phyloP scores from a whole-genome alignment of 1,139 yeast genomes.

The Yamadazyma conglobata region DNA sequence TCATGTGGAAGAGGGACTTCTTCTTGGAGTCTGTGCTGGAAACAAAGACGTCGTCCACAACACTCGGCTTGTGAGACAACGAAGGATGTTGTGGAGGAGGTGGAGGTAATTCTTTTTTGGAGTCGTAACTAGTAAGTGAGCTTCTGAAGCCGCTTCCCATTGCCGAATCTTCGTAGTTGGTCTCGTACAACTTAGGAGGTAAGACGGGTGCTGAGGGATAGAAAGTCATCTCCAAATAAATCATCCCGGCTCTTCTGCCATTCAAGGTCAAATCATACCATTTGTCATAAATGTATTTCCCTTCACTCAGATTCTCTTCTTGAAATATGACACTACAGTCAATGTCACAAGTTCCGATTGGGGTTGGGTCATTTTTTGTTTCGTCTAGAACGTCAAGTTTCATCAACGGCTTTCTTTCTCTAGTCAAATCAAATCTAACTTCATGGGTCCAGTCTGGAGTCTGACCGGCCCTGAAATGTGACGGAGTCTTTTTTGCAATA shows the following conservation, averaged over 20 bases:
- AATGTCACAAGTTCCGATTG: constrained; percentile 78
- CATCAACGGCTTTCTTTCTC: constrained; percentile 61
- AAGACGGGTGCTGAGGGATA: constrained; percentile 60
- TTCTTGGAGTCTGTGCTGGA: constrained; percentile 10
- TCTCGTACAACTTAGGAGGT: constrained; percentile 37
- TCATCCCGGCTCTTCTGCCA: constrained; percentile 82
- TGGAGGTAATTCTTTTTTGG: constrained; percentile 10
- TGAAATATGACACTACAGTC: constrained; percentile 69
- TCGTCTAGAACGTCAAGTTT: constrained; percentile 82
- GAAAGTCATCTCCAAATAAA: constrained; percentile 88
- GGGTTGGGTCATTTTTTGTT: constrained; percentile 78
- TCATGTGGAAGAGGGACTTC: constrained; percentile 9
- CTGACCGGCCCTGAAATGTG: constrained; percentile 83
- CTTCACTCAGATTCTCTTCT: constrained; percentile 49
- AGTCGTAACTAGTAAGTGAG: constrained; percentile 3
- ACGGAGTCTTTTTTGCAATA: constrained; percentile 68
- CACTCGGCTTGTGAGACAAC: constrained; percentile 12
- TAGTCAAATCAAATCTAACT: constrained; percentile 59
- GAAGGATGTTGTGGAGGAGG: constrained; percentile 15
- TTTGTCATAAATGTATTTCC: constrained; percentile 68
- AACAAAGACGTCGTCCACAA: constrained; percentile 29
- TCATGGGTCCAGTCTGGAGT: constrained; percentile 86
- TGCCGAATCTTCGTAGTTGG: constrained; percentile 11
- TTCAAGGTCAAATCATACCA: constrained; percentile 76
- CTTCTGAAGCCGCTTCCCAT: no score